Conservation (phyloP, 225 moss, liverwort and hornwort species). For the Pleurozium schreberi region DNA sequence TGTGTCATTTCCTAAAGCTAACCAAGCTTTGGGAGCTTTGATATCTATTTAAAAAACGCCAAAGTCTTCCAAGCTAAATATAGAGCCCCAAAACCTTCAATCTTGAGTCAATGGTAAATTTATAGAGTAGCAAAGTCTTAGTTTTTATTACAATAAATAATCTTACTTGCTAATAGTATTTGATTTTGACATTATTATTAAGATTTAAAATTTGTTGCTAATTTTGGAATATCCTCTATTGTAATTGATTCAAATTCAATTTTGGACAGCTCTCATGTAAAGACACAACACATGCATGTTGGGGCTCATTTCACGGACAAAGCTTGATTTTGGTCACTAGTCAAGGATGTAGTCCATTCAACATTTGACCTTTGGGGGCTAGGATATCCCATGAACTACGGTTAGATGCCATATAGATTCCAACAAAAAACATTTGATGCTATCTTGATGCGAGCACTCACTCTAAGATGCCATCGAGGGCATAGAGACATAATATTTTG, state of each 20-base stretch:
- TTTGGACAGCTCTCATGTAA: neutral
- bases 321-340: neutral
- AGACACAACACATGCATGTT: neutral
- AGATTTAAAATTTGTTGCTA: too few species aligned
- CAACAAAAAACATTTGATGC: neutral
- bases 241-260: neutral
- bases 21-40: neutral
- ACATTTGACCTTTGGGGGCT: neutral
- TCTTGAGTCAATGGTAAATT: fast-evolving
- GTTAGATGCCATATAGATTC: neutral
- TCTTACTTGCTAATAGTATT: neutral
- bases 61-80: fast-evolving
- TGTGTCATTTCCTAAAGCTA: fast-evolving
- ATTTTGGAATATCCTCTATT: too few species aligned
- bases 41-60: neutral
- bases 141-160: neutral
- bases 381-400: neutral
- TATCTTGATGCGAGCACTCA: neutral
- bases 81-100: fast-evolving
- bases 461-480: neutral
- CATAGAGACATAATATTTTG: neutral
- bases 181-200: neutral
- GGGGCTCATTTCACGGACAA: too few species aligned
- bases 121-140: fast-evolving
- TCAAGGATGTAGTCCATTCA: neutral